A percentile compares a stretch with the other conserved stretches of the same genome.
Evolutionary conservation across 352 stramenopile species (phyloP).

Genomic region (Pythium biforme): DNA sequence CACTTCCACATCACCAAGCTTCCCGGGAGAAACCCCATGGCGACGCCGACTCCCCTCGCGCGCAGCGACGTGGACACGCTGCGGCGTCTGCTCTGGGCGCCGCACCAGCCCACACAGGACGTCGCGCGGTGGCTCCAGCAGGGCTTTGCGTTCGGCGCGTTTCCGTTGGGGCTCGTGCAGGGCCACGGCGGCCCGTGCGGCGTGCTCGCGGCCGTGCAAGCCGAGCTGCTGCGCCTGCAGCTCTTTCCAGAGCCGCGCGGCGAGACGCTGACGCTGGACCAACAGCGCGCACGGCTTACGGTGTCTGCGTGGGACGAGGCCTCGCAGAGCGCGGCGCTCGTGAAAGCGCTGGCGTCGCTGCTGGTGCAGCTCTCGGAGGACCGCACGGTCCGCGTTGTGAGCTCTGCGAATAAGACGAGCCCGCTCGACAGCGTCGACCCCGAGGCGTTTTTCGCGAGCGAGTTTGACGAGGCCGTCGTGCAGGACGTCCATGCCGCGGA

Average conservation of each 20-base stretch:
- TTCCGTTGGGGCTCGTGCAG: conserved; percentile 70
- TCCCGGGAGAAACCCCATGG: no score
- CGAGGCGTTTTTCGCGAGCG: background rate
- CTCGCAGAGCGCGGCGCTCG: conserved; percentile 19
- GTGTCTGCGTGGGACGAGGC: background rate
- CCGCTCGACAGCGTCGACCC: background rate
- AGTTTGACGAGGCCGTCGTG: background rate
- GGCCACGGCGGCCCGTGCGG: conserved; percentile 77
- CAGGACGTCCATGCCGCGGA: conserved; percentile 8
- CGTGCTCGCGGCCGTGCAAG: conserved; percentile 78
- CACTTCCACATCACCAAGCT: no score
- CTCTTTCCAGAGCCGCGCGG: conserved; percentile 37
- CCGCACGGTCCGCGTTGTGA: background rate
- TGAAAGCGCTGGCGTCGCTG: conserved; percentile 27
- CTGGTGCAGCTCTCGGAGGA: conserved; percentile 11
- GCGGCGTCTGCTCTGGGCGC: conserved; percentile 48
- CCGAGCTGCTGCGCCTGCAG: conserved; percentile 58
- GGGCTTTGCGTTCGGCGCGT: conserved; percentile 50
- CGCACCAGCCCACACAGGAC: conserved; percentile 28
- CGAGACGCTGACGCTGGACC: background rate
- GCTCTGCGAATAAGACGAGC: background rate
- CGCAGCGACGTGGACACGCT: conserved; percentile 23
- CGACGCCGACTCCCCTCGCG: conserved; percentile 1
- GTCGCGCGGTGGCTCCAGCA: conserved; percentile 53
- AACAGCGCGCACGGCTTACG: background rate